phyloP scores from a whole-genome alignment of 352 stramenopile genomes.

The Phytophthora tentaculata region DNA sequence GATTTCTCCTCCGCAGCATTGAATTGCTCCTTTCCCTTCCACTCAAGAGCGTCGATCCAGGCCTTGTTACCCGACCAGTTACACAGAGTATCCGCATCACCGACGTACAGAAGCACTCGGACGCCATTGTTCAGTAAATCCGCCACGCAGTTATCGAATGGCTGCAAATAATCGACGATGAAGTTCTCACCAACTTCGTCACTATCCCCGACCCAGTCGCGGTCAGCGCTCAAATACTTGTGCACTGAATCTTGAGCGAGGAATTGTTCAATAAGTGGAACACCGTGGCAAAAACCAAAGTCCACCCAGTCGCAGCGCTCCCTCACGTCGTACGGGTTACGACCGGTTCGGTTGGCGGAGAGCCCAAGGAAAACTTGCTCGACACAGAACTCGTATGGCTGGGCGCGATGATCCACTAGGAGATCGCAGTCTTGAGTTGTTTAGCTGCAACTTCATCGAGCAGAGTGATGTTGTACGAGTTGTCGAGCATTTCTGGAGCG shows the following conservation, averaged over 20 bases:
- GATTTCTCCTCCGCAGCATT: conserved; percentile 47
- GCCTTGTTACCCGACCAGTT: conserved; percentile 96
- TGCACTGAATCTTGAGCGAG: conserved; percentile 53
- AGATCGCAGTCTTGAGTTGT: conserved; percentile 29
- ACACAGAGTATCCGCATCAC: conserved; percentile 96
- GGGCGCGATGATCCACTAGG: conserved; percentile 19
- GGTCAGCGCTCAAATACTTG: conserved; percentile 34
- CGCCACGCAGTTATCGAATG: conserved; percentile 83
- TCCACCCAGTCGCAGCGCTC: conserved; percentile 43
- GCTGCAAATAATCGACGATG: conserved; percentile 74
- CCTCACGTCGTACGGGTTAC: conserved; percentile 66
- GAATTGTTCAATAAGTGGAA: conserved; percentile 47
- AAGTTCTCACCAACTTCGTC: conserved; percentile 89
- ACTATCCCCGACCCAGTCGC: conserved; percentile 55
- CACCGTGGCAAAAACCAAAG: conserved; percentile 44
- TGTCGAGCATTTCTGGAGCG: conserved; percentile 50
- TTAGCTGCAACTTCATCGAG: conserved; percentile 35
- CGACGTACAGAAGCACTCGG: conserved; percentile 93
- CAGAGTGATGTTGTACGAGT: conserved; percentile 65
- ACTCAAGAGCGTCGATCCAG: conserved; percentile 93
- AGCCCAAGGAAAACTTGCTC: conserved; percentile 41
- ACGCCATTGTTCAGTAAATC: conserved; percentile 75
- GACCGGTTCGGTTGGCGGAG: conserved; percentile 19
- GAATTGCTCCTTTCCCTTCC: conserved; percentile 87
- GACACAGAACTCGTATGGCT: conserved; percentile 40